Evolutionary conservation across 306 rosid genomes (phyloP), one percentile per base, ranked within the genome.

Genomic region (Benincasa hispida): DNA sequence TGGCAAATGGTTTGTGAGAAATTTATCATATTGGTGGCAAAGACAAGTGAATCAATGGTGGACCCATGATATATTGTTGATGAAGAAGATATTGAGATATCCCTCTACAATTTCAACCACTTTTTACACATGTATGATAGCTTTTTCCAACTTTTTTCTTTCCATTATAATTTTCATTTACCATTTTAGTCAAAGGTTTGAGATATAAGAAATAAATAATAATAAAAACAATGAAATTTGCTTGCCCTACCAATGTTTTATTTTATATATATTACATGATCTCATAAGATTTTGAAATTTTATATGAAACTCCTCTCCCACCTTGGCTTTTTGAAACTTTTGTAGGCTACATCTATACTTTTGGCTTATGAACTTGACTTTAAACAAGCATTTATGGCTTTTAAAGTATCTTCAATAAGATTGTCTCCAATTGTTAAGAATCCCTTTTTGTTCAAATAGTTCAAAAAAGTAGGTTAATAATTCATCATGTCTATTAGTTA

Each of bases 1-100:
- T 30, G 22, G 6, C 17, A 63, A 63, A 32, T 32, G 47, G 45
- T 47, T 42, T 8, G 47, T 62, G 47, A 34, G 48, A 18, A 35
- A 35, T 63, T 66, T 17, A 66, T 66, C 53, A 66, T 66, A 66
- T 39, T n/a, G 53, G 73, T 66, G 73, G 53, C 19, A n/a, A 66
- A 66, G 73, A 66, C 73, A 66, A 39, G 51, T 66, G 73, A 66
- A 66, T 66, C 53, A 66, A 39, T 39, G 10, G 73, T 66, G 73
- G 73, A 5, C 30, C 73, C 73, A 39, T 37, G 24, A 37, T 39
- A 66, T 39, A 66, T 39, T 66, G 73, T 66, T 66, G 53, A 66
- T 66, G 51, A n/a, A 66, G 53, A 66, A 66, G 73, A 66, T 66
- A 30, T 63, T 19, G 73, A 21, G n/a, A 21, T 30, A 30, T 39